These are phyloP conservation scores for Talaromyces thailandensis DNA, from an alignment of 495 filamentous ascomycete genomes.

Conservation along the genomic window DNA sequence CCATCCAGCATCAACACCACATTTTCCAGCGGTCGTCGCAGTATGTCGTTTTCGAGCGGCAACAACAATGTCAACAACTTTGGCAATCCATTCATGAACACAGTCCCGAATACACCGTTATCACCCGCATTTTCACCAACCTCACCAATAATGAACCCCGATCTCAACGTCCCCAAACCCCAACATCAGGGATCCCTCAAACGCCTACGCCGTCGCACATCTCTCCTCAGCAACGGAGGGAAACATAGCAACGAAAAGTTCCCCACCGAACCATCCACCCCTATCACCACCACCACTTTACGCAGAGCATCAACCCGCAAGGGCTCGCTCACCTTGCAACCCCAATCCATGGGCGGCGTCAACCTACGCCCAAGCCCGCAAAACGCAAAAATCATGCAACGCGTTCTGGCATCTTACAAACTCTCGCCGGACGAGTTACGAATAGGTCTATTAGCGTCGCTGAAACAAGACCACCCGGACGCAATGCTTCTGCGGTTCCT, in stretches of 20 bases:
- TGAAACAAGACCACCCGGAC: constrained; percentile 90
- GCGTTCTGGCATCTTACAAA: constrained; percentile 55
- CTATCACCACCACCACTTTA: background rate
- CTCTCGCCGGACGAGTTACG: constrained; percentile 64
- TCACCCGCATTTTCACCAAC: constrained; percentile 6
- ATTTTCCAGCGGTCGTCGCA: constrained; percentile 31
- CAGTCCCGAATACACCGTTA: background rate
- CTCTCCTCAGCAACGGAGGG: constrained; percentile 10
- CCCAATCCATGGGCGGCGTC: constrained; percentile 14
- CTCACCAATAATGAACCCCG: background rate
- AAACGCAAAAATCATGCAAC: constrained; percentile 65
- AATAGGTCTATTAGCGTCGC: constrained; percentile 70
- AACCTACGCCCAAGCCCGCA: constrained; percentile 7
- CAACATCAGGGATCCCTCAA: constrained; percentile 10
- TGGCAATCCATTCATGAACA: background rate
- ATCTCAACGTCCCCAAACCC: background rate
- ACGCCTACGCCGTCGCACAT: constrained; percentile 11
- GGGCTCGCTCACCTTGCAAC: constrained; percentile 8
- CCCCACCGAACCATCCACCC: background rate
- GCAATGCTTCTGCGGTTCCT: constrained; percentile 82
- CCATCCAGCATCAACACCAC: constrained; percentile 61
- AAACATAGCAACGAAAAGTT: background rate
- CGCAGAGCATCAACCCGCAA: constrained; percentile 5
- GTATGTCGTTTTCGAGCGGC: constrained; percentile 41
- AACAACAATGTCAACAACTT: constrained; percentile 48